Evolutionary conservation across 805 yeast genomes (phyloP), one percentile per base, ranked within the genome.

Genomic region (Zygotorulaspora florentina): DNA sequence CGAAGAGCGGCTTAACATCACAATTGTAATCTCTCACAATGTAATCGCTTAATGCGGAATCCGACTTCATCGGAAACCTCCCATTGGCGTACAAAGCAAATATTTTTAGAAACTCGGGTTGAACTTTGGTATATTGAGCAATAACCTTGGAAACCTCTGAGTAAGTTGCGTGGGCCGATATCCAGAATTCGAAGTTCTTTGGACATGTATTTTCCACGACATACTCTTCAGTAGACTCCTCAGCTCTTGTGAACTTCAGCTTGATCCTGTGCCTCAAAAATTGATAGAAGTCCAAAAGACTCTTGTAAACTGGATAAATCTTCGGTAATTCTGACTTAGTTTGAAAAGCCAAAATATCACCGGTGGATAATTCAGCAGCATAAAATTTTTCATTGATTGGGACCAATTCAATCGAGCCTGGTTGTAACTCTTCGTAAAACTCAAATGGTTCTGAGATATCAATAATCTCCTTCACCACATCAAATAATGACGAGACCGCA

Each of bases 61-160:
- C 62, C 2, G 72, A 61, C 33, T 66, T 68, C 43, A 73, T 43
- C 1, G 85, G 80, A 47, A 74, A 69, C 48, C 77, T 71, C 12
- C 79, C 79, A n/a, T 82, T 83, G 16, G 76, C 73, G 51, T 75
- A 76, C 31, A 83, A 70, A 10, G 84, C 77, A 59, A 80, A 85
- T 6, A 91, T 65, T 55, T 90, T 78, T 47, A 93, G 61, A 56
- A 76, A 75, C 3, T 72, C 73, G 0, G 90, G 79, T 47, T 81
- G 80, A 10, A 77, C 75, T 5, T 70, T 69, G 12, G 86, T 65
- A 35, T 66, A 63, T 5, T 65, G 59, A 1, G 85, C 90, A 35
- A 89, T 75, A 39, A 75, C 76, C n/a, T 65, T 64, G 0, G 89
- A 80, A 30, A 93, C 64, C 16, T 77, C 80, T 3, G 72, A 69